Base-by-base conservation (phyloP, 164 flowering plant species). In the Amborella trichopoda region DNA sequence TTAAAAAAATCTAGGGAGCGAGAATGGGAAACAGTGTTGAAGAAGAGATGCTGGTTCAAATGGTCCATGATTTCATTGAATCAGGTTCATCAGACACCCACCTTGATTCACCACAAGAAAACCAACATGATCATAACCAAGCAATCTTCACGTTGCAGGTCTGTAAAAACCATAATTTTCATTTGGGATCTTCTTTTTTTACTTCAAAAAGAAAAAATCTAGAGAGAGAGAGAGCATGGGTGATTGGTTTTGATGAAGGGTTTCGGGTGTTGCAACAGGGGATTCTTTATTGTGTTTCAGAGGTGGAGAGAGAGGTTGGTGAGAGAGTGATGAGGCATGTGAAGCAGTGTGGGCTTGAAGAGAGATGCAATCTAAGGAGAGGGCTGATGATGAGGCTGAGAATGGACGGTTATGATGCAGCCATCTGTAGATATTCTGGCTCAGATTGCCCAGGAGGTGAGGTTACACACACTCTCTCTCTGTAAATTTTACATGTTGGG, bases 1-100 rank as follows among this genome's bases (percentile, higher is more conserved):
- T 22, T 43, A 2, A n/a, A 32, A 32, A 32, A 11, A n/a, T 10
- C 13, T 10, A 10, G 6, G 36, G 48, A 49, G 25, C 9, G 23
- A 24, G 1, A 44, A 50, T 23, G 67, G 64, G 80, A 21, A 69
- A 67, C 11, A 71, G 71, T 52, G 48, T 65, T 11, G 75, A 73
- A 56, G 85, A 78, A 28, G 81, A 78, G 22, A 44, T 36, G 30
- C 68, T 78, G 21, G 47, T 57, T 49, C 70, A 73, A 44, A 78
- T 78, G 85, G 81, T 78, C 16, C 54, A 58, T 30, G 85, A 78
- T 34, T 78, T 73, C 58, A 69, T 73, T 30, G 85, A 78, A 50
- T 66, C 71, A 41, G 71, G 61, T 28, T 30, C 72, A 45, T 3
- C 72, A 26, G 3, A 68, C n/a, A 53, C 69, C 46, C 19, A 37